Conservation (phyloP, 805 yeast species). For the Ogataea paraovalis region DNA sequence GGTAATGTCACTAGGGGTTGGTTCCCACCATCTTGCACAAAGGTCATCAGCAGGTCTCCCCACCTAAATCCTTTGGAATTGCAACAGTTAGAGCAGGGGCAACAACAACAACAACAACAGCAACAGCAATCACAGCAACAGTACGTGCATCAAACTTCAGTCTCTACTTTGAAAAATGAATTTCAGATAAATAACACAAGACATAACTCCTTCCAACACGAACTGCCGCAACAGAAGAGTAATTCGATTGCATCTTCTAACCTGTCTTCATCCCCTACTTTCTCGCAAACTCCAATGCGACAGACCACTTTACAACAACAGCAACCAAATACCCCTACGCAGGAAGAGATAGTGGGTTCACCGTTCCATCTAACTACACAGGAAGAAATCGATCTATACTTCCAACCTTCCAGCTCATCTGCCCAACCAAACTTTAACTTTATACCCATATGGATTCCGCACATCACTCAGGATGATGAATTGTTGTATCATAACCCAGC, state of each 20-base stretch:
- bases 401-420: conserved; percentile 18
- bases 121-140: conserved; percentile 5
- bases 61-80: conserved; percentile 30
- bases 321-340: conserved; percentile 7
- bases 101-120: conserved; percentile 7
- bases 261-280: conserved; percentile 7
- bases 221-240: neutral
- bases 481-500: conserved; percentile 58
- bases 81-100: neutral
- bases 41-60: conserved; percentile 26
- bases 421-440: conserved; percentile 27
- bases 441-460: conserved; percentile 58
- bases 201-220: neutral
- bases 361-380: conserved; percentile 20
- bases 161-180: conserved; percentile 13
- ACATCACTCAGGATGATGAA: conserved; percentile 50
- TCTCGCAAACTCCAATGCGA: conserved; percentile 4
- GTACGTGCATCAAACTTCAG: conserved; percentile 10
- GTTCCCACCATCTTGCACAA: conserved; percentile 71
- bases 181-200: neutral
- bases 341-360: conserved; percentile 3
- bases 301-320: conserved; percentile 5
- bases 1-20: conserved; percentile 65
- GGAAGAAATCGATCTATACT: conserved; percentile 27
- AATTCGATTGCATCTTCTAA: conserved; percentile 11